Conservation (phyloP, 1,139 yeast species). For the Kurtzmaniella quercitrusa region DNA sequence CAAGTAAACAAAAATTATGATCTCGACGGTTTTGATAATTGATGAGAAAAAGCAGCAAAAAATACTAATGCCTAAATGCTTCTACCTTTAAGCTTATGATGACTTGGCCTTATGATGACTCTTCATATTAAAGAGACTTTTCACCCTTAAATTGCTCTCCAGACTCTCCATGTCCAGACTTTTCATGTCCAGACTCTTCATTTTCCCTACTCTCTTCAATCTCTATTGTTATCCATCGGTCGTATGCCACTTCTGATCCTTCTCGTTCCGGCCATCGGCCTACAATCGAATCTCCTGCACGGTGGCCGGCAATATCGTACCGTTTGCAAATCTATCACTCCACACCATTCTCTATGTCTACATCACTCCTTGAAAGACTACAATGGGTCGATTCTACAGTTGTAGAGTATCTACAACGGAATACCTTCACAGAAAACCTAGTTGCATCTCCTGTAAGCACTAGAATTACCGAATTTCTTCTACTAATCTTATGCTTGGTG, state of each 20-base stretch:
- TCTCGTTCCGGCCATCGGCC: neutral
- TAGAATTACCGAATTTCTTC: constrained; percentile 38
- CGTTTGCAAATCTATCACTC: neutral
- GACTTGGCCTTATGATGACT: too few species aligned
- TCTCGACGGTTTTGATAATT: too few species aligned
- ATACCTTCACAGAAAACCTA: constrained; percentile 24
- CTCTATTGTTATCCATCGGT: too few species aligned
- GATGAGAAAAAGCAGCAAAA: neutral
- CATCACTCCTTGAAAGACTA: neutral
- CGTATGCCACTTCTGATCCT: too few species aligned
- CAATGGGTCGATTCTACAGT: neutral
- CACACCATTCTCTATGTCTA: neutral
- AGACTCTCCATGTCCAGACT: too few species aligned
- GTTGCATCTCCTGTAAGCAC: constrained; percentile 27
- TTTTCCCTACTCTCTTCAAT: too few species aligned
- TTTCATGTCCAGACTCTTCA: too few species aligned
- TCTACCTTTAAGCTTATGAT: too few species aligned
- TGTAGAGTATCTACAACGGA: neutral
- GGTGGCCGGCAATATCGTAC: neutral
- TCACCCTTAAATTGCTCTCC: too few species aligned
- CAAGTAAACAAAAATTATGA: too few species aligned
- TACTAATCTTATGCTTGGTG: constrained; percentile 30
- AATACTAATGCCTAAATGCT: too few species aligned
- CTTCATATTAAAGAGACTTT: too few species aligned
- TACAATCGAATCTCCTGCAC: neutral